phyloP scores from a whole-genome alignment of 371 early-diverging fungal species.

The Mortierella polycephala region DNA sequence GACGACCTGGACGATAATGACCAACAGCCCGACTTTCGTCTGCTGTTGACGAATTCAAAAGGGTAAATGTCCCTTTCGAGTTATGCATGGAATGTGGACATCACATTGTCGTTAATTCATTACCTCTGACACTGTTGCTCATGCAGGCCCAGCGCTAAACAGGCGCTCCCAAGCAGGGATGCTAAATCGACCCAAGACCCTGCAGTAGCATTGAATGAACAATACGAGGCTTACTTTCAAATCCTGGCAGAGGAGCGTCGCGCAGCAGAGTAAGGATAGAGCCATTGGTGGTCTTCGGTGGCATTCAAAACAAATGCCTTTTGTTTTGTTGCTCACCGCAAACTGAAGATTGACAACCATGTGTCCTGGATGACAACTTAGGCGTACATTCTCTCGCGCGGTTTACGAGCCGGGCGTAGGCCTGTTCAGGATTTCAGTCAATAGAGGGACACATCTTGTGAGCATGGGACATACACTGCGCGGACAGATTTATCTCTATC shows the following conservation, averaged over 20 bases:
- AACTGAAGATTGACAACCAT: no score
- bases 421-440: slow-evolving; percentile 33
- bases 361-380: background rate
- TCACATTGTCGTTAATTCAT: background rate
- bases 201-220: slow-evolving; percentile 27
- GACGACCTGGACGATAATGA: slow-evolving; percentile 47
- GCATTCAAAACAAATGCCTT: no score
- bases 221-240: slow-evolving; percentile 38
- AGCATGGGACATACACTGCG: slow-evolving; percentile 58
- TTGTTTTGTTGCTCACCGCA: no score
- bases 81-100: background rate
- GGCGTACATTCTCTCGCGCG: slow-evolving; percentile 41
- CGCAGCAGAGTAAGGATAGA: slow-evolving; percentile 36
- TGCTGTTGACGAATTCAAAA: slow-evolving; percentile 26
- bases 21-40: slow-evolving; percentile 51
- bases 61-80: slow-evolving; percentile 7
- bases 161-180: slow-evolving; percentile 33
- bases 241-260: slow-evolving; percentile 43
- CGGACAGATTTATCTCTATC: slow-evolving; percentile 56
- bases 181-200: slow-evolving; percentile 28
- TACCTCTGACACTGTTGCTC: background rate
- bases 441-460: slow-evolving; percentile 58
- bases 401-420: slow-evolving; percentile 29
- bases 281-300: no score
- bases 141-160: slow-evolving; percentile 1